These are phyloP conservation scores for Astrocystis sublimbata DNA, from an alignment of 495 filamentous ascomycete species.

Conservation along the genomic window DNA sequence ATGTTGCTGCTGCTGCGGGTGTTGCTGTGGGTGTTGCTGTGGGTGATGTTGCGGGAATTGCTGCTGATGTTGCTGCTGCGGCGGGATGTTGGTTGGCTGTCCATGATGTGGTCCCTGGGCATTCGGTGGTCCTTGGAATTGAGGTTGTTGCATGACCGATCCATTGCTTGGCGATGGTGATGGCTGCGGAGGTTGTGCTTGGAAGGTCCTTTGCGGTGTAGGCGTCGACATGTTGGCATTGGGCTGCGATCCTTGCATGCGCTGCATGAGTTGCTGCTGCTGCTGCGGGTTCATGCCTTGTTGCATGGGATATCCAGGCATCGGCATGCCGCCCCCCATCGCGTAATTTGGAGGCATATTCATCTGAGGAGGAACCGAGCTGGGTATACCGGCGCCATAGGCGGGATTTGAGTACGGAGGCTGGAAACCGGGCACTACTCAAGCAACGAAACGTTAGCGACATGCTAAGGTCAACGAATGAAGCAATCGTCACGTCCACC, in stretches of 20 bases:
- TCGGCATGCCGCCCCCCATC: conserved; percentile 46
- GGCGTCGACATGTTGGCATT: conserved; percentile 40
- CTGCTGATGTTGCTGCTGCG: conserved; percentile 36
- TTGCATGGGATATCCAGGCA: conserved; percentile 39
- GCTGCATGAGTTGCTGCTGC: conserved; percentile 48
- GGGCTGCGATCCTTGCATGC: conserved; percentile 43
- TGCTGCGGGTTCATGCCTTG: conserved; percentile 42
- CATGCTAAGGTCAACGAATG: background rate
- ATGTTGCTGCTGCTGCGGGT: too few species aligned
- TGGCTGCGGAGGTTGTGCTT: conserved; percentile 35
- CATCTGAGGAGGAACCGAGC: conserved; percentile 44
- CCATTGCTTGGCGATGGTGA: conserved; percentile 36
- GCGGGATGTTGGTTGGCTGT: conserved; percentile 32
- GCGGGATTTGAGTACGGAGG: conserved; percentile 53
- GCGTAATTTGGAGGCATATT: conserved; percentile 51
- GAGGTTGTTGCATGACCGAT: conserved; percentile 36
- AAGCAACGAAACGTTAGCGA: conserved; percentile 19
- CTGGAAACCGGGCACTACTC: conserved; percentile 53
- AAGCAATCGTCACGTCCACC: background rate
- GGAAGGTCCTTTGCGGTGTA: conserved; percentile 43
- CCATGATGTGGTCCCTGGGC: conserved; percentile 34
- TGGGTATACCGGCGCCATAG: conserved; percentile 46
- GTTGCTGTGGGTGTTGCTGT: too few species aligned
- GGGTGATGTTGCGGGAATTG: too few species aligned
- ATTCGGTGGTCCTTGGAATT: conserved; percentile 34